Evolutionary conservation across 192 early-diverging fungal genomes (phyloP).

Genomic region (Entophlyctis luteolus): DNA sequence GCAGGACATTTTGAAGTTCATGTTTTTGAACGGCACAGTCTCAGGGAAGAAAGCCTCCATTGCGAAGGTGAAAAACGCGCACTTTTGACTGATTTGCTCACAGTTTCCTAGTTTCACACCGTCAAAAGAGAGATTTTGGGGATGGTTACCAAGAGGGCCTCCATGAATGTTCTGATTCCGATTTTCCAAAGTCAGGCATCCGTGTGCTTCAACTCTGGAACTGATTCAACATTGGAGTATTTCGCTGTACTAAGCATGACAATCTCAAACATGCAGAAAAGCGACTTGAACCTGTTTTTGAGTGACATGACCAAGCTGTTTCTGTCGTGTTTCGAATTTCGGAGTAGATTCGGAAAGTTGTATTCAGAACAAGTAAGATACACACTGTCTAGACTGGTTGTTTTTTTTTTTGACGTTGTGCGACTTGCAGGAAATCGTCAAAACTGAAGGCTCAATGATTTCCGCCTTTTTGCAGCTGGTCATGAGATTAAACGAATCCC

Average conservation of each 20-base stretch:
- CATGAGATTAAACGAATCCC: conserved; percentile 87
- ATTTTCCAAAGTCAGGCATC: conserved; percentile 56
- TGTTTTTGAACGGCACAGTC: too few species aligned
- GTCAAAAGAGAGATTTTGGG: conserved; percentile 36
- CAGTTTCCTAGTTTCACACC: conserved; percentile 14
- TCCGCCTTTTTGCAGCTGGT: conserved; percentile 75
- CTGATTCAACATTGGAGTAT: conserved; percentile 54
- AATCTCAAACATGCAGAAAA: conserved; percentile 59
- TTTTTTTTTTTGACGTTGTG: background rate
- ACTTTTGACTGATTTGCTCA: too few species aligned
- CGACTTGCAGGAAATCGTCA: conserved; percentile 13
- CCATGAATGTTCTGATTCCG: conserved; percentile 62
- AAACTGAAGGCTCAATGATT: conserved; percentile 64
- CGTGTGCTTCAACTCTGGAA: conserved; percentile 27
- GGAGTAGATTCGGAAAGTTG: conserved; percentile 31
- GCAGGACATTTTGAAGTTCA: conserved; percentile 50
- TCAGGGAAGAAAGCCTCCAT: too few species aligned
- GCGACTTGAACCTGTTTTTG: conserved; percentile 65
- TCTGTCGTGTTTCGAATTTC: conserved; percentile 51
- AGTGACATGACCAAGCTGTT: conserved; percentile 86
- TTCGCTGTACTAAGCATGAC: conserved; percentile 66
- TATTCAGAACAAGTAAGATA: too few species aligned
- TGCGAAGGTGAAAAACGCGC: background rate
- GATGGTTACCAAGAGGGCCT: conserved; percentile 55
- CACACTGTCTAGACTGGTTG: background rate